A percentile compares a stretch with the other conserved stretches of the same genome.
Evolutionary conservation across 2,329 filamentous ascomycete species (phyloP).

Genomic region (Penicillium verrucosum): DNA sequence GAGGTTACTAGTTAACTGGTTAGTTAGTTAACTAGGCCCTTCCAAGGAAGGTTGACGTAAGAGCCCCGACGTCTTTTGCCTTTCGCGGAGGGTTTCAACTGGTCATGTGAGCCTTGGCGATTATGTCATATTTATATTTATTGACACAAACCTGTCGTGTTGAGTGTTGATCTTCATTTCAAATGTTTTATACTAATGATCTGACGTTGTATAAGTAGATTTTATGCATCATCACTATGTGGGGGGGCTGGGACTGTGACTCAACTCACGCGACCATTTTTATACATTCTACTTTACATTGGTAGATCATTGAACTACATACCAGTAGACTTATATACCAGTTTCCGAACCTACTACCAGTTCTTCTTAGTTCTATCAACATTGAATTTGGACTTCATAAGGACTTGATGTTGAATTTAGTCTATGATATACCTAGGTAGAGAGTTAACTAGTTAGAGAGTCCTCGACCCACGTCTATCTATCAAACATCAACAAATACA

Average conservation of each 20-base stretch:
- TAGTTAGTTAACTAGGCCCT: neutral
- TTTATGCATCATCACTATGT: too few species aligned
- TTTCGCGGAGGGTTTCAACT: slow-evolving; percentile 5
- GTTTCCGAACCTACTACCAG: neutral
- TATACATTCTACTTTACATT: too few species aligned
- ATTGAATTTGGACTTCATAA: neutral
- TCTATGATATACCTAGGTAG: too few species aligned
- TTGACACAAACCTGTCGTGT: too few species aligned
- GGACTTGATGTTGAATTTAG: neutral
- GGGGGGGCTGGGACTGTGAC: too few species aligned
- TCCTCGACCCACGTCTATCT: neutral
- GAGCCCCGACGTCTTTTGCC: neutral
- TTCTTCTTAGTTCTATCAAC: neutral
- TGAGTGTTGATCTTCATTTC: neutral
- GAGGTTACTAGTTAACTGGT: neutral
- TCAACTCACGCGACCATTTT: too few species aligned
- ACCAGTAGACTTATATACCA: neutral
- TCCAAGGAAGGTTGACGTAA: slow-evolving; percentile 13
- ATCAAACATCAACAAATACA: neutral
- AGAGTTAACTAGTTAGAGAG: too few species aligned
- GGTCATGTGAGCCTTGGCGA: slow-evolving; percentile 11
- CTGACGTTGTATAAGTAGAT: neutral
- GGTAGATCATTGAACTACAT: neutral
- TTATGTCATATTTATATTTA: slow-evolving; percentile 3
- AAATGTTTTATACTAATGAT: neutral